Base-by-base conservation (phyloP, 2,329 filamentous ascomycete genomes). In the Sclerotiophoma versabilis region DNA sequence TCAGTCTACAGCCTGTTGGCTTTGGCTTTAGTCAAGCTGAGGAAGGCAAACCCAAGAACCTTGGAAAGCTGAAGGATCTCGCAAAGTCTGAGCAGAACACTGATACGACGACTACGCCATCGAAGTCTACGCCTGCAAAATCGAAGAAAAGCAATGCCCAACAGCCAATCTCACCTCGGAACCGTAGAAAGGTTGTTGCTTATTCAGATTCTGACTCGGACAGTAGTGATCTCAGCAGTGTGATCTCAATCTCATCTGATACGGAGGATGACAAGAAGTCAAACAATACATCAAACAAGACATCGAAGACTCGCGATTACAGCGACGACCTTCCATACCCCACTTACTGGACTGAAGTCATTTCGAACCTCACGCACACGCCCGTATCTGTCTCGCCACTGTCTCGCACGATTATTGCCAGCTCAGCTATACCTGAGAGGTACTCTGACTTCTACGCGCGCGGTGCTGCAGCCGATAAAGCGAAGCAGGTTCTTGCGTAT, bases 21-120 rank as follows among this genome's bases (percentile, higher is more conserved):
- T 96, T 96, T 73, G 92, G 92, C 1, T 98, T 92, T 87, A 96
- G 86, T 57, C 96, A 93, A 72, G 77, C 83, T 10, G 95, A 99
- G 74, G 90, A 95, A 45, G 91, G 89, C 5, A 84, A 85, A 11
- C 67, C 80, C 8, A 74, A 70, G 62, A 83, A 68, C 30, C 36
- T 72, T 10, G 57, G 65, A 9, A 70, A 62, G 23, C 37, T 68
- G 38, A 63, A 65, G 23, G 54, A 57, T 2, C 43, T 45, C 23
- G n/a, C 34, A 4, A 49, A 49, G 5, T 11, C 17, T n/a, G 20
- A 14, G 29, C 39, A 23, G n/a, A 36, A 14, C 0, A 8, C 9
- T 15, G 11, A 17, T 10, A 6, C 19, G 6, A 47, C 23, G 14
- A 15, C 17, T 7, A 23, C 27, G 0, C n/a, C 43, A 3, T 23